These are phyloP conservation scores for Cryptosporidium ubiquitum DNA, from an alignment of 169 alveolate genomes.

Conservation along the genomic window DNA sequence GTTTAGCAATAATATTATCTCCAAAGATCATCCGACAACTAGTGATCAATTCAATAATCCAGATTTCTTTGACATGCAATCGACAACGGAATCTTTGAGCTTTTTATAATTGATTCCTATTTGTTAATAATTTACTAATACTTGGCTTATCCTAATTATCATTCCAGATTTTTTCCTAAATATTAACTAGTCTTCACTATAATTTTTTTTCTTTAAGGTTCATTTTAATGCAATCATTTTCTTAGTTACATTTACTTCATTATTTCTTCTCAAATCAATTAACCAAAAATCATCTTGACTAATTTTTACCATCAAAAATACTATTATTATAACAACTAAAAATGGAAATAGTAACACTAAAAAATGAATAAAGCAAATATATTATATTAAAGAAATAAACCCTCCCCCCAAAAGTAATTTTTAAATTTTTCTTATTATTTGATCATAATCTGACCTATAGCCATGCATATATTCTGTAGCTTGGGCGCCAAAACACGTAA, in stretches of 20 bases:
- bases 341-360: no score
- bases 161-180: neutral
- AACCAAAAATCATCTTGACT: neutral
- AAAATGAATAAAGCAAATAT: no score
- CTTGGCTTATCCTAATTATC: neutral
- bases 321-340: no score
- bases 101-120: neutral
- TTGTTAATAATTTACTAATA: neutral
- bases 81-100: slow-evolving; percentile 61
- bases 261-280: neutral
- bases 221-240: neutral
- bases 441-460: neutral
- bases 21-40: neutral
- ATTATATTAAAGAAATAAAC: no score
- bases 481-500: no score
- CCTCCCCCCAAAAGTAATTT: neutral
- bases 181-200: no score
- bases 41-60: neutral
- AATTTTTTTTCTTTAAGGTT: neutral
- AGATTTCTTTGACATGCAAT: slow-evolving; percentile 24
- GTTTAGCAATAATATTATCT: neutral
- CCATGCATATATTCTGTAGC: neutral
- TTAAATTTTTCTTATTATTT: no score
- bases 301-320: neutral
- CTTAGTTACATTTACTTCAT: no score